Evolutionary conservation across 2,329 filamentous ascomycete species (phyloP), one percentile per base, ranked within the genome.

Genomic region (Colletotrichum plurivorum): DNA sequence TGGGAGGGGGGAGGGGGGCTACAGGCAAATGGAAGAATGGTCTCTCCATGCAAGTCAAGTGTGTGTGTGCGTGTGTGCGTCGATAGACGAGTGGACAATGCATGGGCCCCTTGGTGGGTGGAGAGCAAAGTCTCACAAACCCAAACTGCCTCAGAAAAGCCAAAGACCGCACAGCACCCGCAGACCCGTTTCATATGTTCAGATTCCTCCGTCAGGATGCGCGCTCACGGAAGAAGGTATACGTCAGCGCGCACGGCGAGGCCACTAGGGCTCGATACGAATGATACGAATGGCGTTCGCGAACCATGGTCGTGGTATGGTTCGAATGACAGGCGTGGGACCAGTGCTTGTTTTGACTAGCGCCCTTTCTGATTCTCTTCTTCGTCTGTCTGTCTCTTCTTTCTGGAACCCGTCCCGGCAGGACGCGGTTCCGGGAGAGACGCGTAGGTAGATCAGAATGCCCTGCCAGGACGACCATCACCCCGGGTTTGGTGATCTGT

Each of bases 131-230:
- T 22, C 15, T 45, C 51, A 60, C 55, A 56, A 63, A 45, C 43
- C 8, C 51, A 46, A 39, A 60, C 43, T 52, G 55, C 45, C 25
- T 69, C 67, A 61, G 62, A 65, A 55, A 18, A 43, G 13, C 18
- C 46, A 60, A 41, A 60, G 53, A 46, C 31, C 54, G 31, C 2
- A 10, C 25, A 51, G 31, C 48, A 20, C 36, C 41, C 41, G 46
- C 54, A 22, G 41, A 65, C 41, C n/a, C 36, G 65, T 68, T 68
- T 68, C 66, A 65, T 43, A 43, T 9, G 18, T 25, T 51, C 7
- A 25, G 22, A 60, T 60, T 18, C 5, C 48, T 39, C 45, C 43
- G 22, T 51, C 51, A 46, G 41, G n/a, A 20, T 52, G 56, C 49
- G 39, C 36, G 36, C 16, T 57, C 22, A 25, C 18, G 31, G 22